phyloP scores from a whole-genome alignment of 1,139 yeast genomes.

The Debaryomycetaceae sp. region DNA sequence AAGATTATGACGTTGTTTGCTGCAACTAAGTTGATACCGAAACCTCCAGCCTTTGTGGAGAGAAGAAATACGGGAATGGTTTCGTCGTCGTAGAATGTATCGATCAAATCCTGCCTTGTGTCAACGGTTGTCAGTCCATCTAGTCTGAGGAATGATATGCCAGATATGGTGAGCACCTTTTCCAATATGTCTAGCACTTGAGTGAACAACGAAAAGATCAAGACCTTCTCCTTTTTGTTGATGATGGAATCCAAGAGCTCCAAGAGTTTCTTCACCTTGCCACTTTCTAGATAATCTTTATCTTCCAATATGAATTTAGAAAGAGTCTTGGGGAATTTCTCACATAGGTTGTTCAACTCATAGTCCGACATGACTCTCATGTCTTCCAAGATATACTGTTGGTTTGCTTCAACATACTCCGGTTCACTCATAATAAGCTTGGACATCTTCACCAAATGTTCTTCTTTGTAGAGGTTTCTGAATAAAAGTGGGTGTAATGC shows the following conservation, averaged over 20 bases:
- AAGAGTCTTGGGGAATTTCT: slow-evolving; percentile 65
- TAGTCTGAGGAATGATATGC: slow-evolving; percentile 73
- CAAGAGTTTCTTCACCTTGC: slow-evolving; percentile 62
- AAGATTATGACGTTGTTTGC: slow-evolving; percentile 90
- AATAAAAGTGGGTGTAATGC: slow-evolving; percentile 72
- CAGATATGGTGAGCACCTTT: slow-evolving; percentile 60
- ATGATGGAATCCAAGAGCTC: slow-evolving; percentile 61
- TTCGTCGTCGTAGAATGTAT: slow-evolving; percentile 78
- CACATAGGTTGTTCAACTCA: slow-evolving; percentile 76
- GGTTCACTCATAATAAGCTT: slow-evolving; percentile 77
- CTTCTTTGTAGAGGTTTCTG: slow-evolving; percentile 58
- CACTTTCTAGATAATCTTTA: slow-evolving; percentile 66
- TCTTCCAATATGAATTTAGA: slow-evolving; percentile 53
- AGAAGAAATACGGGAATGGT: slow-evolving; percentile 81
- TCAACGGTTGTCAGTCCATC: slow-evolving; percentile 97
- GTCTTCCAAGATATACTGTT: slow-evolving; percentile 76
- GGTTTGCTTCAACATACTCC: slow-evolving; percentile 71
- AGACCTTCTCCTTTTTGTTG: slow-evolving; percentile 62
- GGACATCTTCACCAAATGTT: slow-evolving; percentile 62
- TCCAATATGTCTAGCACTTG: slow-evolving; percentile 89
- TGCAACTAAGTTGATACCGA: slow-evolving; percentile 93
- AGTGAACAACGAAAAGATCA: slow-evolving; percentile 88
- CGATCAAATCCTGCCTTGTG: slow-evolving; percentile 87
- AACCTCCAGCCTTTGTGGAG: slow-evolving; percentile 97
- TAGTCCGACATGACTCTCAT: slow-evolving; percentile 96